Conservation (phyloP, 202 grass and related monocot species). For the Hordeum pubiflorum region DNA sequence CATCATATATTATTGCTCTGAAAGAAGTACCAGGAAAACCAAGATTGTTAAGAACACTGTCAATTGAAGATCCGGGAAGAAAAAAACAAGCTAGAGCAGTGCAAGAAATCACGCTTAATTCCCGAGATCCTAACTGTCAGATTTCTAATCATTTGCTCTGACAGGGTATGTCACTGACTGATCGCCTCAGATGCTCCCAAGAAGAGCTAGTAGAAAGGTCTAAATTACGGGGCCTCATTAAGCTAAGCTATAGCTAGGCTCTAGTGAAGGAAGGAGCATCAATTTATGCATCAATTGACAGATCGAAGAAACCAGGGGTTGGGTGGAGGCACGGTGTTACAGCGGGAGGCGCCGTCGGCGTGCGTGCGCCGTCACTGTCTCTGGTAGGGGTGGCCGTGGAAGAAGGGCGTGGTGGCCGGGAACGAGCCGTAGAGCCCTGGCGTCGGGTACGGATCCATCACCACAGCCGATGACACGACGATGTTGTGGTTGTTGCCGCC, state of each 20-base stretch:
- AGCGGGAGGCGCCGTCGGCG: neutral
- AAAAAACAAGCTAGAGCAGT: neutral
- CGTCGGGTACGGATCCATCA: conserved; percentile 86
- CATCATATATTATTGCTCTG: neutral
- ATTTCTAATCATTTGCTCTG: conserved; percentile 41
- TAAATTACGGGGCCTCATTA: conserved; percentile 26
- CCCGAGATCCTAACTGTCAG: conserved; percentile 37
- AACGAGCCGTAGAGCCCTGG: conserved; percentile 40
- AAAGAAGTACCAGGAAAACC: neutral
- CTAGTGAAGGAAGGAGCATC: conserved; percentile 37
- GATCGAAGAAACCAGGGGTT: neutral
- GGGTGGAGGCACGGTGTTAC: neutral
- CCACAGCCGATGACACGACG: conserved; percentile 55
- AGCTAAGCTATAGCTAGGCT: conserved; percentile 29
- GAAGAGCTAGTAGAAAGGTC: conserved; percentile 27
- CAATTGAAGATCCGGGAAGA: neutral
- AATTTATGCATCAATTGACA: conserved; percentile 53
- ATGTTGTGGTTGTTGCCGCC: conserved; percentile 21
- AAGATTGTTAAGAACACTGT: conserved; percentile 6
- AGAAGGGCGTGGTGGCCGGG: conserved; percentile 50
- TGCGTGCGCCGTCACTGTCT: conserved; percentile 34
- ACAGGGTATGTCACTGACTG: conserved; percentile 22
- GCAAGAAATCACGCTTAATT: conserved; percentile 23
- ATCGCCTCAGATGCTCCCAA: conserved; percentile 28
- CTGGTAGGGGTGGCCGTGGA: conserved; percentile 50